Evolutionary conservation across 257 asterid species (phyloP).

Genomic region (Ophiorrhiza pumila): DNA sequence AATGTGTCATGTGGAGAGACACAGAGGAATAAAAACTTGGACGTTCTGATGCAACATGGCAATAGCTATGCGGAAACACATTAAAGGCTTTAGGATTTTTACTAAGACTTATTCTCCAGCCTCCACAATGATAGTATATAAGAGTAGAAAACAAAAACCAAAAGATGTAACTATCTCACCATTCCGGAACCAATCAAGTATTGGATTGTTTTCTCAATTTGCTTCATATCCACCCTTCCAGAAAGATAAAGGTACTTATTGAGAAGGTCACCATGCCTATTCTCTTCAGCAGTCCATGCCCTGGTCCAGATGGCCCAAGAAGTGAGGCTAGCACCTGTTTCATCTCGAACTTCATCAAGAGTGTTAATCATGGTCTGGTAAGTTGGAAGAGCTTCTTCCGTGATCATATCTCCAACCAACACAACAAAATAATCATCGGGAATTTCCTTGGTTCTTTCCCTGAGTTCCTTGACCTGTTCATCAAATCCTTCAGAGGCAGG

Average conservation of each 20-base stretch:
- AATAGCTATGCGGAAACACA: no score
- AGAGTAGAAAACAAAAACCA: not conserved
- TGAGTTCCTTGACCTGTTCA: slow-evolving; percentile 66
- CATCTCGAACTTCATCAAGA: slow-evolving; percentile 72
- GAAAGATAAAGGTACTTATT: slow-evolving; percentile 63
- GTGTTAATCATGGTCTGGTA: slow-evolving; percentile 81
- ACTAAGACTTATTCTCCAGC: not conserved
- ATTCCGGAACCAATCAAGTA: slow-evolving; percentile 59
- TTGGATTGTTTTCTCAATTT: slow-evolving; percentile 52
- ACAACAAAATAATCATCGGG: slow-evolving; percentile 69
- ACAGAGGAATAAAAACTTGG: no score
- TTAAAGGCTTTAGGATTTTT: not conserved
- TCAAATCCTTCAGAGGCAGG: slow-evolving; percentile 72
- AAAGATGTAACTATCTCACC: slow-evolving; percentile 26
- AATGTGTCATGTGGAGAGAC: not conserved
- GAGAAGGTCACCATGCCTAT: slow-evolving; percentile 75
- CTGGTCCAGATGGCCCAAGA: slow-evolving; percentile 79
- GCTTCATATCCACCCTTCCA: slow-evolving; percentile 70
- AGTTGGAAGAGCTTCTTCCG: slow-evolving; percentile 80
- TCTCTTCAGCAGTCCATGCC: slow-evolving; percentile 78
- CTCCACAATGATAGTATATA: not conserved
- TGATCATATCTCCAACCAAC: slow-evolving; percentile 73
- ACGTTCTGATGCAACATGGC: no score
- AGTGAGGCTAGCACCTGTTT: slow-evolving; percentile 69
- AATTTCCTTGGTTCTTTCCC: slow-evolving; percentile 63